These are phyloP conservation scores for Boletellus sp. DNA, from an alignment of 768 basidiomycete genomes.

Conservation along the genomic window DNA sequence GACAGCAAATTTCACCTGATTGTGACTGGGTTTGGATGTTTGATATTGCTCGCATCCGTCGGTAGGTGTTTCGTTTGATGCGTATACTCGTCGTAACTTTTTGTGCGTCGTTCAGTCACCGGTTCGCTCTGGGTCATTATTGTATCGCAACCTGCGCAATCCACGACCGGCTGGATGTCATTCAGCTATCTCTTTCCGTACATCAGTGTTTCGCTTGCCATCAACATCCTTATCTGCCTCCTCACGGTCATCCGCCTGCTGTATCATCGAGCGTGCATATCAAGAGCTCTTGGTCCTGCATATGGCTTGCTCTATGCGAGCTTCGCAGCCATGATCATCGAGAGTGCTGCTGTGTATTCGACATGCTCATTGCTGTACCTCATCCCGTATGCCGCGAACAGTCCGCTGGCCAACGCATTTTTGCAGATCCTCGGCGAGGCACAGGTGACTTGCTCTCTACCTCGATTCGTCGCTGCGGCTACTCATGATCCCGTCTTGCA, in stretches of 20 bases:
- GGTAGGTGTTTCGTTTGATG: slow-evolving; percentile 8
- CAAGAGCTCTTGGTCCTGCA: slow-evolving; percentile 24
- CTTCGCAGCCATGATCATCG: slow-evolving; percentile 34
- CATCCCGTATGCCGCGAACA: slow-evolving; percentile 23
- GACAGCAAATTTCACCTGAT: slow-evolving; percentile 20
- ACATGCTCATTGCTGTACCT: slow-evolving; percentile 32
- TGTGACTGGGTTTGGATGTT: slow-evolving; percentile 13
- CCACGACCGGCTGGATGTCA: slow-evolving; percentile 27
- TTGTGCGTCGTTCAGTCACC: slow-evolving; percentile 14
- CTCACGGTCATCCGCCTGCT: slow-evolving; percentile 32
- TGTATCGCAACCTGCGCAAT: slow-evolving; percentile 22
- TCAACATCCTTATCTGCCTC: slow-evolving; percentile 30
- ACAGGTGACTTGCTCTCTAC: slow-evolving; percentile 16
- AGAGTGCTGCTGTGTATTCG: slow-evolving; percentile 34
- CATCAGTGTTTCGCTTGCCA: slow-evolving; percentile 31
- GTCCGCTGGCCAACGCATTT: slow-evolving; percentile 26
- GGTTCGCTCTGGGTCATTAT: slow-evolving; percentile 29
- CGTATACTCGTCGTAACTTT: neutral
- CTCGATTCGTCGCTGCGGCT: neutral
- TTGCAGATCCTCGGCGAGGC: slow-evolving; percentile 30
- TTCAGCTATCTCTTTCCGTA: slow-evolving; percentile 33
- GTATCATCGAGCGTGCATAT: slow-evolving; percentile 25
- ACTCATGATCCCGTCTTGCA: neutral
- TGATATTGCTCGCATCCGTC: slow-evolving; percentile 25
- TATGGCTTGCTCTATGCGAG: slow-evolving; percentile 29